Percentiles rank a stretch among this genome's conserved stretches.
Conservation (phyloP, 2,329 filamentous ascomycete genomes). For the Bipolaris victoriae region DNA sequence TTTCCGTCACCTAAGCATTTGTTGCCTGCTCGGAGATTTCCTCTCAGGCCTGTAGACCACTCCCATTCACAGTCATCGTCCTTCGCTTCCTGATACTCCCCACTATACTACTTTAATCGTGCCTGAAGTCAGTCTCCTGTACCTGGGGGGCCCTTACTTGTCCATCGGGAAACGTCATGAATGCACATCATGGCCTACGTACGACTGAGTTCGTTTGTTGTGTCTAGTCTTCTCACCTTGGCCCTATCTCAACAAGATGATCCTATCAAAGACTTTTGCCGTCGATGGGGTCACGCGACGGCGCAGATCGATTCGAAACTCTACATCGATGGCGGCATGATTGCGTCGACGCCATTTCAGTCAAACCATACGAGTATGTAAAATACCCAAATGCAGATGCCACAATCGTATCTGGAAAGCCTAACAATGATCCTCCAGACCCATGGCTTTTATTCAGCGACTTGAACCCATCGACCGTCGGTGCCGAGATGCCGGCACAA, state of each 20-base stretch:
- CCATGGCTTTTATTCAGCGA: conserved; percentile 64
- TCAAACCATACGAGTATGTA: conserved; percentile 60
- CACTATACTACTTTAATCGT: conserved; percentile 18
- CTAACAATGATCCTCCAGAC: conserved; percentile 49
- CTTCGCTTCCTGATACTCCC: conserved; percentile 14
- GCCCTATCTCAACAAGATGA: conserved; percentile 54
- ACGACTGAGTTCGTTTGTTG: conserved; percentile 34
- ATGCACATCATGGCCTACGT: conserved; percentile 41
- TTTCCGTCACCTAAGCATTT: conserved; percentile 25
- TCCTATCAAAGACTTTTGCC: conserved; percentile 60
- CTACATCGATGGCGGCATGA: conserved; percentile 63
- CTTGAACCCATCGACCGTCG: conserved; percentile 52
- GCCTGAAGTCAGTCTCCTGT: conserved; percentile 15
- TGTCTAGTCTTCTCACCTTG: conserved; percentile 32
- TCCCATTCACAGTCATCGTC: conserved; percentile 22
- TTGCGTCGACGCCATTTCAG: conserved; percentile 44
- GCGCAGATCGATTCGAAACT: conserved; percentile 64
- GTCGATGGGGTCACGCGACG: conserved; percentile 63
- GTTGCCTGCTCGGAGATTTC: conserved; percentile 22
- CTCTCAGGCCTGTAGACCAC: conserved; percentile 39
- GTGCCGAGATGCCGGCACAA: conserved; percentile 58
- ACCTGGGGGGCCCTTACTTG: conserved; percentile 24
- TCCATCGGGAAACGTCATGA: conserved; percentile 30
- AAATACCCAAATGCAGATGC: background rate
- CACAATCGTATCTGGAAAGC: background rate